Conservation (phyloP, 768 basidiomycete genomes). For the Phaeotremella skinneri region DNA sequence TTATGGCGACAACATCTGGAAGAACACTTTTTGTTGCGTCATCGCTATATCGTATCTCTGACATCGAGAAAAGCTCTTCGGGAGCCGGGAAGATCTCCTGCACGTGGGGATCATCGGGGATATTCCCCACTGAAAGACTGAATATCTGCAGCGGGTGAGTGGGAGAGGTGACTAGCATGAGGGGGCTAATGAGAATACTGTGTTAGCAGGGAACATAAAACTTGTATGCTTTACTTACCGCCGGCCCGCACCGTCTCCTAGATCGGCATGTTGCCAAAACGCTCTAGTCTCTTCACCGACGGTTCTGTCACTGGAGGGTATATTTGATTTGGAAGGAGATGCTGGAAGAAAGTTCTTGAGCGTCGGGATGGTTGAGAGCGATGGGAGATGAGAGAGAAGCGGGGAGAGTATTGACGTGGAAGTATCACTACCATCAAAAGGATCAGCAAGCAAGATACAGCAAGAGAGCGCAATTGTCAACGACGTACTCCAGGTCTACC, state of each 20-base stretch:
- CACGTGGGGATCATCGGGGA: conserved; percentile 33
- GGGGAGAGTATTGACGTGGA: conserved; percentile 27
- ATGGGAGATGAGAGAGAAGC: conserved; percentile 22
- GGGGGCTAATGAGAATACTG: conserved; percentile 25
- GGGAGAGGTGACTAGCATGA: conserved; percentile 21
- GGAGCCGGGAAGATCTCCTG: conserved; percentile 30
- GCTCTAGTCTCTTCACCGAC: background rate
- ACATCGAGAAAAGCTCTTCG: conserved; percentile 31
- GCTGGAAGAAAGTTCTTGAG: conserved; percentile 31
- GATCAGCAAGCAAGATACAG: background rate
- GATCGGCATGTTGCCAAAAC: background rate
- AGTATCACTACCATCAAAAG: background rate
- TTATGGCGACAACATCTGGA: background rate
- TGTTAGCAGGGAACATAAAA: no score
- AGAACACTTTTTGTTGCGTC: conserved; percentile 8
- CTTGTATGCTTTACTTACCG: no score
- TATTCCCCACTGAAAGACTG: background rate
- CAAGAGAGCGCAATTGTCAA: background rate
- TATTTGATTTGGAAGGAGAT: conserved; percentile 15
- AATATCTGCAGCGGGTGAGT: conserved; percentile 36
- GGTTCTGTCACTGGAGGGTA: background rate
- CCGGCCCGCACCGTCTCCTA: background rate
- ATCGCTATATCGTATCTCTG: conserved; percentile 18
- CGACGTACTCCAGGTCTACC: background rate
- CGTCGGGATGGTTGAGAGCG: conserved; percentile 24